Evolutionary conservation across 1,139 yeast genomes (phyloP).

Genomic region (Sugiyamaella japonica): DNA sequence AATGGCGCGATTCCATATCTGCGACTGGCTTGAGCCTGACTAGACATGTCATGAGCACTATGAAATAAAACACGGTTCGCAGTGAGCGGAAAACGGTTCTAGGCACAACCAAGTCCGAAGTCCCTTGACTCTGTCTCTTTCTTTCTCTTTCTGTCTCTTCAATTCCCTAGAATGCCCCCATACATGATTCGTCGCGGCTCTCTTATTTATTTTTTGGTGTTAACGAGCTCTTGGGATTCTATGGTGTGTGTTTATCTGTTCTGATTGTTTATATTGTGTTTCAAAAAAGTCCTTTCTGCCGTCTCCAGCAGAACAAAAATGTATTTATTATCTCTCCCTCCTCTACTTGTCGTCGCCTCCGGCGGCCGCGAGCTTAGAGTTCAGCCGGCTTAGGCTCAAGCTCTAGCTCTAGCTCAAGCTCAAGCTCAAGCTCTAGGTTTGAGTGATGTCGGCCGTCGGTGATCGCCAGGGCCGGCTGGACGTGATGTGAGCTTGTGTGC

Average conservation of each 20-base stretch:
- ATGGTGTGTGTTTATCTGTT: too few species aligned
- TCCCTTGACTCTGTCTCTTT: background rate
- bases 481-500: too few species aligned
- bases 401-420: too few species aligned
- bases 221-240: too few species aligned
- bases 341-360: background rate
- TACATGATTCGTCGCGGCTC: too few species aligned
- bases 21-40: conserved; percentile 29
- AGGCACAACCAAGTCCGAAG: background rate
- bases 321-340: background rate
- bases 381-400: too few species aligned
- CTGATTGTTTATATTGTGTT: background rate
- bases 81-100: conserved; percentile 1
- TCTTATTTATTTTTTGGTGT: too few species aligned
- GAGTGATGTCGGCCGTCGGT: background rate
- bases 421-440: too few species aligned
- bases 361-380: background rate
- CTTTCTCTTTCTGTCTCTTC: background rate
- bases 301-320: background rate
- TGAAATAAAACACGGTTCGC: too few species aligned
- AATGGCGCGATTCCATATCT: conserved; percentile 32
- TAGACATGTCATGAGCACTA: background rate
- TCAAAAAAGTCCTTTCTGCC: too few species aligned
- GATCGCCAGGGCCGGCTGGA: conserved; percentile 8
- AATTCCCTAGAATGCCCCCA: too few species aligned